A percentile compares a stretch with the other conserved stretches of the same genome.
Conservation (phyloP, 2,329 filamentous ascomycete species). For the Thielaviopsis populi region DNA sequence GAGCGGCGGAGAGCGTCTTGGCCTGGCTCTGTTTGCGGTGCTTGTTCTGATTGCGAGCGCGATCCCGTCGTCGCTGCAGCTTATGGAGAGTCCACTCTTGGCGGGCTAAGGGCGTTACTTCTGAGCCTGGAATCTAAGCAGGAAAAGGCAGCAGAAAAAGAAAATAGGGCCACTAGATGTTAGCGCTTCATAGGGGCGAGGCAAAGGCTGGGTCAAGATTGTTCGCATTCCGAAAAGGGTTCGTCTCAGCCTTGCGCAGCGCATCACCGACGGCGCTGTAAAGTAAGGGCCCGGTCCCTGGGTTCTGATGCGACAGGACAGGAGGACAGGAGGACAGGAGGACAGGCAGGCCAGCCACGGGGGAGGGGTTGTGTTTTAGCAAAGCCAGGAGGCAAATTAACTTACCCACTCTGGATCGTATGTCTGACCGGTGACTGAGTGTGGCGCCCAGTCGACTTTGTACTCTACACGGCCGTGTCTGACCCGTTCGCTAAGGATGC, state of each 20-base stretch:
- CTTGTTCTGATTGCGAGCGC: constrained; percentile 5
- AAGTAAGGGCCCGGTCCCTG: not conserved
- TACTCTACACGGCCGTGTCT: constrained; percentile 10
- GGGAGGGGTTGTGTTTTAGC: not conserved
- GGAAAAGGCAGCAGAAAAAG: not conserved
- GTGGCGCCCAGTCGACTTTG: constrained; percentile 15
- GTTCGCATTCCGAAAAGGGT: not conserved
- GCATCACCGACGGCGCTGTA: not conserved
- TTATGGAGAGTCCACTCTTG: constrained; percentile 9
- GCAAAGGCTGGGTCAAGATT: not conserved
- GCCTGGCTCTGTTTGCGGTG: not conserved
- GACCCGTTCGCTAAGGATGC: constrained; percentile 10
- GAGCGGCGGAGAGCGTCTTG: not conserved
- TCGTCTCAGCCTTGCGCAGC: constrained; percentile 4
- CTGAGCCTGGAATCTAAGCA: not conserved
- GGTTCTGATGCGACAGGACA: constrained; percentile 11
- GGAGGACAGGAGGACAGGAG: too few relatives aligned
- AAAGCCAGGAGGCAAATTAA: not conserved
- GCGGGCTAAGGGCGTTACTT: constrained; percentile 3
- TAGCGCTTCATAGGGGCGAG: not conserved
- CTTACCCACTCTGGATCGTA: constrained; percentile 16
- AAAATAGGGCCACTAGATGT: not conserved
- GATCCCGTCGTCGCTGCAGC: not conserved
- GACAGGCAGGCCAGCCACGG: not conserved
- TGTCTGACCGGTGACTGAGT: constrained; percentile 12